Evolutionary conservation across 2,329 filamentous ascomycete genomes (phyloP), one percentile per base, ranked within the genome.

Genomic region (Penicillium freii): DNA sequence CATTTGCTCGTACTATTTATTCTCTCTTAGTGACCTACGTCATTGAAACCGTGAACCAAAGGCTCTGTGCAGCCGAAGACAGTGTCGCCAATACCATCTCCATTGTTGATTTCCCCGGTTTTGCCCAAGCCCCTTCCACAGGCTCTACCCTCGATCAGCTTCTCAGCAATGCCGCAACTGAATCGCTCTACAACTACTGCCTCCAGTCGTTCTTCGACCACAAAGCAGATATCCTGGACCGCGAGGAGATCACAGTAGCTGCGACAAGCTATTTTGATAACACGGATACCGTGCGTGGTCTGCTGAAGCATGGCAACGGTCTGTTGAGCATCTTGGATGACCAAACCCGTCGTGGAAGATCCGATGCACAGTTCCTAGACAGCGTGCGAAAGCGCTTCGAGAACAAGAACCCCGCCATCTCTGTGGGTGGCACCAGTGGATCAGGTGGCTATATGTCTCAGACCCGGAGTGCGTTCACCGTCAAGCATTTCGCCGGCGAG

Each of bases 261-360:
- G 88, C 92, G 0, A 97, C 93, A 0, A 96, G 91, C 77, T 99
- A 97, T 75, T 99, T 97, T 67, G 94, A 99, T 75, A 99, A 97
- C 74, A 92, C 90, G 0, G 94, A 97, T 73, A 92, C 93, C 10
- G 92, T 97, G 59, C 91, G 90, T 68, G 93, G 92, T 13, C 82
- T 99, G 33, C 80, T 99, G 54, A 99, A 97, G 78, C 83, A 91
- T 56, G 91, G 92, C 27, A 97, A 97, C 68, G 94, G 94, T 44
- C 80, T 99, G 39, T 81, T 99, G 21, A 92, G 91, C 75, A 99
- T 99, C 62, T 80, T 99, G 0, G 94, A 99, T 70, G 94, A 99
- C 69, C 94, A 99, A 75, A 96, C 92, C 44, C 88, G 90, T 48
- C 90, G 93, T 53, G 90, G 93, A 66, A 88, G 92, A 69, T 91